Evolutionary conservation across 306 rosid genomes (phyloP), one percentile per base, ranked within the genome.

Genomic region (Aeschynomene evenia): DNA sequence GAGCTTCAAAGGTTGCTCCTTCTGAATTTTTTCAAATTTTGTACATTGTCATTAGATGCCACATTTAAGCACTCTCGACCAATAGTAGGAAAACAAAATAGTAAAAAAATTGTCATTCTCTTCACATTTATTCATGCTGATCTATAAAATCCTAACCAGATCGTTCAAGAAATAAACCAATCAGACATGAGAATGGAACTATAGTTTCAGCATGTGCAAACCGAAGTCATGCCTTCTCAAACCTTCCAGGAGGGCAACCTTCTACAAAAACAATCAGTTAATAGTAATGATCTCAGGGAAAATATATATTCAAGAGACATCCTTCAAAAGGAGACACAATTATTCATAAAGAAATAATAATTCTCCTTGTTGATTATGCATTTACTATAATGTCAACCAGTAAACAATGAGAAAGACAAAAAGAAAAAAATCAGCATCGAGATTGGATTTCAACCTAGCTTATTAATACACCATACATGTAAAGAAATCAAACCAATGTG

Each of bases 141-240:
- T 40, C 49, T 45, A 24, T 14, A 50, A 56, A 81, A 78, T 48
- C 52, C 86, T 73, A 58, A 90, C 98, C 96, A 72, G 91, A 64
- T 80, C 80, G 84, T 58, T 93, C 92, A 11, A 81, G 94, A 59
- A 93, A 93, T 75, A 93, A 89, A 46, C 98, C 97, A 19, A 93
- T 96, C 79, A 93, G 81, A 70, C 98, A 93, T 53, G 98, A 80
- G 71, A 93, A 93, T 74, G 98, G 98, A 81, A 93, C 84, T 53
- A 93, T 73, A 59, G 98, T 93, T 84, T 93, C 98, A 23, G 98
- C 95, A 80, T 93, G 98, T 19, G 97, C 96, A 56, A 93, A 93
- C 72, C 98, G 86, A 70, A 93, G 89, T 71, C 92, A 87, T 61
- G 98, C 97, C 81, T 88, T 86, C 72, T 93, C 98, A 72, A 80